Conservation (phyloP, 106 monocot genomes). For the Dioscorea zingiberensis region DNA sequence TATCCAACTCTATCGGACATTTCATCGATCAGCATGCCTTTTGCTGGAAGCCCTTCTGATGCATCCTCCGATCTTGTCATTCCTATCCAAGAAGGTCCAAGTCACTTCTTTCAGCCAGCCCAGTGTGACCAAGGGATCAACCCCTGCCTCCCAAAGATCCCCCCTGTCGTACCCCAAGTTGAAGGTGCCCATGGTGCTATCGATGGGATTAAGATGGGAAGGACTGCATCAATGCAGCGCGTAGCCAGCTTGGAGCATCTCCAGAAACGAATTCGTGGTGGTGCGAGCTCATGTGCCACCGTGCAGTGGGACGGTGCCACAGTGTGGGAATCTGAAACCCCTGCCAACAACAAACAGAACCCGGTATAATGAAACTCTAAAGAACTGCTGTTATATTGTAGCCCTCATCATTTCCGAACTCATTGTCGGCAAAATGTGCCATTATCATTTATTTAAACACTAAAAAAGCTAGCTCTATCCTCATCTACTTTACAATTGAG, state of each 20-base stretch:
- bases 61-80: constrained; percentile 35
- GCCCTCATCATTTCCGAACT: no score
- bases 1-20: constrained; percentile 28
- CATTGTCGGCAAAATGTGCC: no score
- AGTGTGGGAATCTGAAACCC: constrained; percentile 20
- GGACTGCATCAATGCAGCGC: constrained; percentile 19
- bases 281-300: constrained; percentile 1
- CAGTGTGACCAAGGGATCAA: constrained; percentile 11
- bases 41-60: constrained; percentile 25
- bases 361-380: neutral
- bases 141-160: constrained; percentile 8
- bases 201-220: constrained; percentile 16
- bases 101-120: constrained; percentile 27
- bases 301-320: constrained; percentile 27
- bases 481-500: no score
- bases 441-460: no score
- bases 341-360: constrained; percentile 11
- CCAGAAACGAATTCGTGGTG: constrained; percentile 39
- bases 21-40: constrained; percentile 35
- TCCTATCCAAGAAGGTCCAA: constrained; percentile 35
- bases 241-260: constrained; percentile 44
- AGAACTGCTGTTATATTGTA: no score
- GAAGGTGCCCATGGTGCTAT: constrained; percentile 3
- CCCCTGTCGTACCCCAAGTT: neutral
- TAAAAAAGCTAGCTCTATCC: no score